Evolutionary conservation across 306 rosid species (phyloP), one percentile per base, ranked within the genome.

Genomic region (Vigna radiata): DNA sequence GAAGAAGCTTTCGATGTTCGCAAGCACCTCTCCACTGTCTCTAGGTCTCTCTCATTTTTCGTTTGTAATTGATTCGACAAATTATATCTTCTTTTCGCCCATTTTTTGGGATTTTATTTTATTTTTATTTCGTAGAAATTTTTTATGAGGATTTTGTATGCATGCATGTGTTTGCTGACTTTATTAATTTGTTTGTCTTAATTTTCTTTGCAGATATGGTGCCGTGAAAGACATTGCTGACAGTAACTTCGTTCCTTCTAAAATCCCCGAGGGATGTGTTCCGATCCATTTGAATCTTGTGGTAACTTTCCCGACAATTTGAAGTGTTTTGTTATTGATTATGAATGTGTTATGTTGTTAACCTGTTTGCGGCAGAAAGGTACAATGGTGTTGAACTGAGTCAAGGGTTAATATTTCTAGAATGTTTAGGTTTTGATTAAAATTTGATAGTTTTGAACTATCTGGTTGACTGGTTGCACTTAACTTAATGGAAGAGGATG

Each of bases 211-310:
- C 91, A 95, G 98, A 85, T 95, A 95, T 17, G 89, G 96, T 47
- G 87, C 9, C 5, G 88, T 83, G 46, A 90, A 88, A 79, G 87
- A 84, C 67, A 65, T 85, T 54, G 60, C 76, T 48, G 87, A 70
- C 43, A 72, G 52, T 12, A 73, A 84, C 29, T 84, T 87, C 73
- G 52, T 78, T 31, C 79, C 93, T 47, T 86, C 90, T 18, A 71
- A 68, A 69, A 82, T 88, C 86, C 93, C 97, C 8, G 78, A 86
- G 33, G 97, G 88, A 55, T 92, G 98, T 70, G 49, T 76, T 85
- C 96, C 98, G 1, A 83, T 92, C 72, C 98, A 95, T 79, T 72
- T 95, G 70, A 95, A 90, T 76, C 97, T 95, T 55, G 98, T 95
- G 93, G 98, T 95, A 90, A 87, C 74, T 41, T 55, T 50, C 84